These are phyloP conservation scores for Colletotrichum echinochloae DNA, from an alignment of 2,329 filamentous ascomycete genomes.

Conservation along the genomic window DNA sequence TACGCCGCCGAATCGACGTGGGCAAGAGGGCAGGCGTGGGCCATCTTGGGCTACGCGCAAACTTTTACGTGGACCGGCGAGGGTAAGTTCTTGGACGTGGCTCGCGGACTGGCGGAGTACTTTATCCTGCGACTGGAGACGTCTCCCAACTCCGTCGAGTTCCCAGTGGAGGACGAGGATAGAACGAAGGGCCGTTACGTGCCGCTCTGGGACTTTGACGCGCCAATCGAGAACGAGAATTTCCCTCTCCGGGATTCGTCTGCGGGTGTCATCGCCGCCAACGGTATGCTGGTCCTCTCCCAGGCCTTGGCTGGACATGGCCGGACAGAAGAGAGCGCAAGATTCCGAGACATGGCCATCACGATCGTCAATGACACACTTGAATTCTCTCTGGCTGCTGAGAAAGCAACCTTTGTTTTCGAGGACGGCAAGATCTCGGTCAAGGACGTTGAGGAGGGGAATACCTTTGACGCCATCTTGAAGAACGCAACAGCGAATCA, in stretches of 20 bases:
- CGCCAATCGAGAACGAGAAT: slow-evolving; percentile 50
- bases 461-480: slow-evolving; percentile 49
- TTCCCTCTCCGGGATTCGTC: slow-evolving; percentile 52
- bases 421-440: not conserved
- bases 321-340: slow-evolving; percentile 29
- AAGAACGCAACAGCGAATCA: slow-evolving; percentile 52
- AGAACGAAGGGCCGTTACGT: slow-evolving; percentile 45
- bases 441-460: slow-evolving; percentile 33
- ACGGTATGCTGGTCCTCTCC: slow-evolving; percentile 55
- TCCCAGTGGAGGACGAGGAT: slow-evolving; percentile 41
- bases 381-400: slow-evolving; percentile 44
- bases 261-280: slow-evolving; percentile 55
- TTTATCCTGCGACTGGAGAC: slow-evolving; percentile 58
- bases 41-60: slow-evolving; percentile 62
- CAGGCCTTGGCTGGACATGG: slow-evolving; percentile 47
- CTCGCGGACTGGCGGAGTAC: slow-evolving; percentile 61
- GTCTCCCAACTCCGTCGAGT: slow-evolving; percentile 48
- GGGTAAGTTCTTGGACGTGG: slow-evolving; percentile 56
- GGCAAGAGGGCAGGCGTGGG: slow-evolving; percentile 65
- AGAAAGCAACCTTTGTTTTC: slow-evolving; percentile 39
- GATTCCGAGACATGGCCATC: slow-evolving; percentile 47
- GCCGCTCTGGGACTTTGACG: slow-evolving; percentile 61
- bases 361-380: slow-evolving; percentile 48
- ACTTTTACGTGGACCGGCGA: slow-evolving; percentile 62
- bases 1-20: slow-evolving; percentile 60